Percentiles rank a stretch among this genome's conserved stretches.
phyloP scores from a whole-genome alignment of 2,329 filamentous ascomycete genomes.

The Hirsutella rhossiliensis region DNA sequence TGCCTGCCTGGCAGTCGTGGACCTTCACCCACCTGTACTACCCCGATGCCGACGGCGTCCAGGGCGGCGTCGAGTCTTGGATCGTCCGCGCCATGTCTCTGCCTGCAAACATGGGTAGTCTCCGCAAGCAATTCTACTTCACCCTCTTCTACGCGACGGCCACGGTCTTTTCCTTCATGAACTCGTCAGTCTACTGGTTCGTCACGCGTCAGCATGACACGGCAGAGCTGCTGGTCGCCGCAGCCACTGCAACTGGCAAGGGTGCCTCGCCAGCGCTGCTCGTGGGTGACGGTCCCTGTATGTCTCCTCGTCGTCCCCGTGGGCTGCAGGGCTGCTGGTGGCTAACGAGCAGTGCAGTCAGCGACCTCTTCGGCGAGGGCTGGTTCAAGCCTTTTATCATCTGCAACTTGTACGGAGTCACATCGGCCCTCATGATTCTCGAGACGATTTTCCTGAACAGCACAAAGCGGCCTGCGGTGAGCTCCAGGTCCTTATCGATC shows the following conservation, averaged over 20 bases:
- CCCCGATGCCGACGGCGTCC: constrained; percentile 25
- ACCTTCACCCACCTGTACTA: constrained; percentile 39
- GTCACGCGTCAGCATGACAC: constrained; percentile 19
- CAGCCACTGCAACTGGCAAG: not conserved
- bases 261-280: not conserved
- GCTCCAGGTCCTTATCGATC: constrained; percentile 5
- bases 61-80: constrained; percentile 21
- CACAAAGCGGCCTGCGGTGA: constrained; percentile 37
- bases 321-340: too few species aligned
- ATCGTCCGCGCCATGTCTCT: constrained; percentile 31
- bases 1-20: constrained; percentile 26
- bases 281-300: constrained; percentile 1
- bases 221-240: not conserved
- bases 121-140: constrained; percentile 33
- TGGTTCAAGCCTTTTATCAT: constrained; percentile 35
- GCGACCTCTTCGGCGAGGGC: constrained; percentile 33
- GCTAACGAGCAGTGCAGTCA: constrained; percentile 23
- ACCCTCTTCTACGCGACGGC: constrained; percentile 36
- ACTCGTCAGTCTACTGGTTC: constrained; percentile 38
- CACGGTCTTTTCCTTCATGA: constrained; percentile 35
- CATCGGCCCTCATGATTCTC: constrained; percentile 28
- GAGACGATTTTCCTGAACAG: constrained; percentile 40
- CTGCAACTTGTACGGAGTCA: constrained; percentile 32
- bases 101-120: constrained; percentile 26
- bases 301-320: not conserved